Evolutionary conservation across 768 basidiomycete species (phyloP).

Genomic region (Agrocybe chaxingu): DNA sequence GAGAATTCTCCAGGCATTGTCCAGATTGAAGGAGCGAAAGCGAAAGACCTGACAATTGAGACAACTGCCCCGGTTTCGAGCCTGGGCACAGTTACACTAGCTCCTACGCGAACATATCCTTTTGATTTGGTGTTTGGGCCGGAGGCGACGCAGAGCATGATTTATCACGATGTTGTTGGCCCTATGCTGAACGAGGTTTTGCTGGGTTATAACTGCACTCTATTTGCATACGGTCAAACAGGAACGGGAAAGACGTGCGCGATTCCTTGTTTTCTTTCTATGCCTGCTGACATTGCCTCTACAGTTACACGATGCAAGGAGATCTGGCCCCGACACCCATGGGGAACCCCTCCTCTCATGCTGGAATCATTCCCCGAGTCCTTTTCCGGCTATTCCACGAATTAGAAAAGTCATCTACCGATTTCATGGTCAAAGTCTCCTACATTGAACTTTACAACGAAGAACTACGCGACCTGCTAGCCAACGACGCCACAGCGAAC

Average conservation of each 20-base stretch:
- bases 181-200: constrained; percentile 95
- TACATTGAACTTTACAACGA: constrained; percentile 98
- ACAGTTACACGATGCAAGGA: constrained; percentile 95
- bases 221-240: constrained; percentile 98
- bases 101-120: constrained; percentile 82
- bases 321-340: constrained; percentile 79
- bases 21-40: constrained; percentile 70
- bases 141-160: constrained; percentile 91
- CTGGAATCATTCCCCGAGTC: constrained; percentile 95
- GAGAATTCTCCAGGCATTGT: constrained; percentile 89
- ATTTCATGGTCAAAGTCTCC: constrained; percentile 92
- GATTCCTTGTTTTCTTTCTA: not conserved
- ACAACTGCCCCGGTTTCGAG: constrained; percentile 66
- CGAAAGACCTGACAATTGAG: constrained; percentile 78
- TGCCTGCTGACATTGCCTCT: constrained; percentile 3
- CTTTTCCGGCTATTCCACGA: constrained; percentile 89
- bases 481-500: constrained; percentile 72
- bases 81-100: constrained; percentile 69
- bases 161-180: constrained; percentile 91
- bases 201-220: constrained; percentile 92
- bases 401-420: constrained; percentile 70
- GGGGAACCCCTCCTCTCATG: constrained; percentile 83
- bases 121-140: constrained; percentile 97
- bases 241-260: constrained; percentile 98
- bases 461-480: constrained; percentile 91